Evolutionary conservation across 352 stramenopile genomes (phyloP).

Genomic region (Phytophthora agathidicida): DNA sequence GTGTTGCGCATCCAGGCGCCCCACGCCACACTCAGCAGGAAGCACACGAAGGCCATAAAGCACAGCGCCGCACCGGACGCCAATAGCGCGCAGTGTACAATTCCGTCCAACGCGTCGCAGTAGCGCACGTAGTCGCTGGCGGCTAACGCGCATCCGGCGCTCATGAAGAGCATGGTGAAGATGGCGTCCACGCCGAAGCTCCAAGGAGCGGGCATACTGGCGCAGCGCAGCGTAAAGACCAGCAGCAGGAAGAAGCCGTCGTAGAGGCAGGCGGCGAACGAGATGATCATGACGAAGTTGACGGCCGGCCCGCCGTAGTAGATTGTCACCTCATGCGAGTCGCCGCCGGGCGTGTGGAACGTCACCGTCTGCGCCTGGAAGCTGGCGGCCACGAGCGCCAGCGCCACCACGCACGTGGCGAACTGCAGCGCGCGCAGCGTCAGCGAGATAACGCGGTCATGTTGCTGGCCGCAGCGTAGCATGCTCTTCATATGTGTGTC

Average conservation of each 20-base stretch:
- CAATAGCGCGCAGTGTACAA: slow-evolving; percentile 59
- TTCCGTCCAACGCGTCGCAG: slow-evolving; percentile 44
- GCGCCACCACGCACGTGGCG: slow-evolving; percentile 42
- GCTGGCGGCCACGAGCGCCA: slow-evolving; percentile 55
- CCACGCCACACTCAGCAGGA: slow-evolving; percentile 66
- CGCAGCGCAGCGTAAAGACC: slow-evolving; percentile 38
- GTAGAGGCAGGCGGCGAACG: slow-evolving; percentile 64
- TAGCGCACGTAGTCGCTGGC: slow-evolving; percentile 75
- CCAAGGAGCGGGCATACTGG: slow-evolving; percentile 47
- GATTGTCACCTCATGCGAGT: slow-evolving; percentile 45
- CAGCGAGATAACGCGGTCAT: slow-evolving; percentile 51
- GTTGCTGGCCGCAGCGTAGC: slow-evolving; percentile 38
- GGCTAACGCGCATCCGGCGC: slow-evolving; percentile 59
- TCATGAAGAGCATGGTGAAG: slow-evolving; percentile 77
- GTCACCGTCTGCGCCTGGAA: slow-evolving; percentile 47
- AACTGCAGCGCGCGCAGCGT: slow-evolving; percentile 63
- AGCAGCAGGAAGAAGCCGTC: slow-evolving; percentile 52
- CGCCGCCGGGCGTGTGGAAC: slow-evolving; percentile 15
- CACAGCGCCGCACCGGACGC: slow-evolving; percentile 54
- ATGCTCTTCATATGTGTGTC: slow-evolving; percentile 4
- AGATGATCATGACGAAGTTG: slow-evolving; percentile 70
- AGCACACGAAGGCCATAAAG: slow-evolving; percentile 66
- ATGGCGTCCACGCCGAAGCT: slow-evolving; percentile 58
- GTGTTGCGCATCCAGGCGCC: slow-evolving; percentile 53
- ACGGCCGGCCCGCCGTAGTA: slow-evolving; percentile 63